Evolutionary conservation across 139 green algal species (phyloP).

Genomic region (Edaphochlamys debaryana): DNA sequence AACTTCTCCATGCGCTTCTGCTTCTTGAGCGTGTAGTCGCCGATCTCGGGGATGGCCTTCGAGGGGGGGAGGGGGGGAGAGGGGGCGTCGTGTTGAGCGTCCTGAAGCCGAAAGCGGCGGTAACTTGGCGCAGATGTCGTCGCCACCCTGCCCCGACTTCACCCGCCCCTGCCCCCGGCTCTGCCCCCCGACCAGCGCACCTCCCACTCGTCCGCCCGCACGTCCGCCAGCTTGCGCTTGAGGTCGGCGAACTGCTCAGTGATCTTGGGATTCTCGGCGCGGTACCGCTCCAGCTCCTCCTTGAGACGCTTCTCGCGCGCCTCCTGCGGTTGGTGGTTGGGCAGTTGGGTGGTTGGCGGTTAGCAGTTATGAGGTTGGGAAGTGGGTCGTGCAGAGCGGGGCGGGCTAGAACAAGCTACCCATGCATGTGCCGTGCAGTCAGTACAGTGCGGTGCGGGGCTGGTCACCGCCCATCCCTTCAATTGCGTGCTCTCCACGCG

Average conservation of each 20-base stretch:
- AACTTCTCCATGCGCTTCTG: slow-evolving; percentile 78
- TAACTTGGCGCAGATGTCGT: no score
- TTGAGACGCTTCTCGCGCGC: slow-evolving; percentile 88
- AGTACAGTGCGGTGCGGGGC: no score
- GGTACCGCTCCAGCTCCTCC: slow-evolving; percentile 94
- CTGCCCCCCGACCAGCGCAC: background rate
- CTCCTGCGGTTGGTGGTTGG: slow-evolving; percentile 51
- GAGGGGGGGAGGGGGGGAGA: background rate
- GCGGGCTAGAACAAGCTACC: no score
- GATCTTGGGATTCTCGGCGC: slow-evolving; percentile 97
- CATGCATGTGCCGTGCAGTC: no score
- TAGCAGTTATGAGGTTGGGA: no score
- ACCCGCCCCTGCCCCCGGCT: no score
- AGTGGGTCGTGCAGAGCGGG: no score
- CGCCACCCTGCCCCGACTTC: no score
- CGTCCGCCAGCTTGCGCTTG: slow-evolving; percentile 91
- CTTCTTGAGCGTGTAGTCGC: slow-evolving; percentile 96
- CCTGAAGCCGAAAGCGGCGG: no score
- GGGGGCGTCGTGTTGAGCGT: background rate
- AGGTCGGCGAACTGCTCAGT: slow-evolving; percentile 97
- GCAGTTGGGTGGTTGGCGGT: background rate
- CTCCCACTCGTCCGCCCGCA: slow-evolving; percentile 58
- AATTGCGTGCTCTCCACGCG: no score
- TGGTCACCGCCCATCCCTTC: no score
- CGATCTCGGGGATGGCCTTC: slow-evolving; percentile 96